A percentile compares a stretch with the other conserved stretches of the same genome.
These are phyloP conservation scores for Curvularia sp. DNA, from an alignment of 2,329 filamentous ascomycete genomes.

Conservation along the genomic window DNA sequence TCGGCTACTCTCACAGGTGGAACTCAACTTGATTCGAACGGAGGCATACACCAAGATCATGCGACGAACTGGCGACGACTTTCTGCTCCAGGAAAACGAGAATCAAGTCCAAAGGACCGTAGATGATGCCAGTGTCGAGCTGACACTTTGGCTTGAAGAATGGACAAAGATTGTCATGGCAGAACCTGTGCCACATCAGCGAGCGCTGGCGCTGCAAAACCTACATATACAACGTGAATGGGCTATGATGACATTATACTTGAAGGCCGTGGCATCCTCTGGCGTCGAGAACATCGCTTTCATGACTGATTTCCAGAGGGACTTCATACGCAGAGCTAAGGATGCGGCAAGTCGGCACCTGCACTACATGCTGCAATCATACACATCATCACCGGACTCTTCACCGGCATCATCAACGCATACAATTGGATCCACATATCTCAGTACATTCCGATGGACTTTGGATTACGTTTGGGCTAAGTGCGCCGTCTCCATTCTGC, in stretches of 20 bases:
- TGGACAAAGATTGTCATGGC: constrained; percentile 40
- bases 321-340: constrained; percentile 60
- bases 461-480: constrained; percentile 68
- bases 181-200: constrained; percentile 21
- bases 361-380: constrained; percentile 52
- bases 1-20: constrained; percentile 61
- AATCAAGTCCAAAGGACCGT: constrained; percentile 27
- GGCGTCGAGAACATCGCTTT: constrained; percentile 60
- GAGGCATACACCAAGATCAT: constrained; percentile 38
- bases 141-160: constrained; percentile 53
- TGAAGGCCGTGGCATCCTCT: constrained; percentile 58
- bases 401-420: constrained; percentile 25
- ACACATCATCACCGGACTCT: constrained; percentile 22
- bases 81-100: constrained; percentile 27
- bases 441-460: constrained; percentile 60
- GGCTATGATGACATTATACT: constrained; percentile 61
- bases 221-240: constrained; percentile 62
- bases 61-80: constrained; percentile 14
- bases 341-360: constrained; percentile 60
- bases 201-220: constrained; percentile 50
- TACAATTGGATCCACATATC: constrained; percentile 46
- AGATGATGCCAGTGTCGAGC: constrained; percentile 35
- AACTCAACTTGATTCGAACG: constrained; percentile 54
- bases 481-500: constrained; percentile 63
- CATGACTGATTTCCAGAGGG: constrained; percentile 58